phyloP scores from a whole-genome alignment of 1,139 yeast species.

The Taphrina sp. region DNA sequence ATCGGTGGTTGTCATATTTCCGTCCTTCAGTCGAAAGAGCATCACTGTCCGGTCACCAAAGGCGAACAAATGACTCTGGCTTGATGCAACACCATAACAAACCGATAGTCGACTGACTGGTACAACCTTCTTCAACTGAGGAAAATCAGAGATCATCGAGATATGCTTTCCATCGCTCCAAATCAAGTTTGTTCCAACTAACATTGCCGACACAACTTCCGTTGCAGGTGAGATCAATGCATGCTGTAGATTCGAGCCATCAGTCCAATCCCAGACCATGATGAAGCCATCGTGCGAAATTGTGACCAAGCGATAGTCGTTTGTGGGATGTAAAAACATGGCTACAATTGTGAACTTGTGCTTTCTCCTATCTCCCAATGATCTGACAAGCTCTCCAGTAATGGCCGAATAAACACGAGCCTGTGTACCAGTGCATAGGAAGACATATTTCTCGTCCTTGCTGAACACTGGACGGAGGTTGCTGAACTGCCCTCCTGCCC shows the following conservation, averaged over 20 bases:
- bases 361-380: background rate
- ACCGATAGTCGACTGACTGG: conserved; percentile 11
- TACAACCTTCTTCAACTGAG: background rate
- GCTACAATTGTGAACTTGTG: conserved; percentile 16
- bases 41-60: conserved; percentile 20
- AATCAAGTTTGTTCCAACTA: conserved; percentile 12
- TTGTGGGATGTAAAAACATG: conserved; percentile 30
- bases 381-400: conserved; percentile 29
- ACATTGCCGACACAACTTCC: conserved; percentile 10
- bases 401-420: conserved; percentile 31
- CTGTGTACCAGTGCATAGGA: conserved; percentile 21
- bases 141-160: conserved; percentile 2
- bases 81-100: conserved; percentile 8
- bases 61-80: conserved; percentile 7
- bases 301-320: conserved; percentile 24
- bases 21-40: conserved; percentile 11
- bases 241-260: conserved; percentile 18
- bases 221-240: conserved; percentile 5
- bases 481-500: conserved; percentile 27
- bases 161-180: conserved; percentile 23
- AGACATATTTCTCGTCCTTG: conserved; percentile 12
- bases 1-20: conserved; percentile 1
- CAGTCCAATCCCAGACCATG: conserved; percentile 34
- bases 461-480: conserved; percentile 18
- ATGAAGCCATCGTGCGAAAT: conserved; percentile 25